Base-by-base conservation (phyloP, 768 basidiomycete genomes). In the Rhodotorula graminis region DNA sequence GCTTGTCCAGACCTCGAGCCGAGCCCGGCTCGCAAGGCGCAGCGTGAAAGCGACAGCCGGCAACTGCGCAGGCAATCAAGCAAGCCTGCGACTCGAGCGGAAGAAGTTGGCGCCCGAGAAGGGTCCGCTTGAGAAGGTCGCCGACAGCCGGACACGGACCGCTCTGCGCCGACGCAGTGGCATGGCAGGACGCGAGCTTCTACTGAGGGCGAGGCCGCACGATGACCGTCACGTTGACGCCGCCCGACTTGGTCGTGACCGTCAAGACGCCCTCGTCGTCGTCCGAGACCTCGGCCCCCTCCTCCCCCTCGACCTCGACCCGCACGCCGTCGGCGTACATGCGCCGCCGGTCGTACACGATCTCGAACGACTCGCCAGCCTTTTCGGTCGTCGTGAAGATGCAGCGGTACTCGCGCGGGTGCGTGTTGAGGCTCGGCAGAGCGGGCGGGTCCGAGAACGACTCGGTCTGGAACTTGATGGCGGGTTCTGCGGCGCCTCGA, bases 311-410 rank as follows among this genome's bases (percentile, higher is more conserved):
- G 25, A 71, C 46, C n/a, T 40, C 37, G 44, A 76, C 61, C 3
- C 65, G 27, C 53, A 55, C 70, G 42, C 73, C 76, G 15, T 65
- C 70, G 7, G n/a, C 19, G 62, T 76, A 76, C 76, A 76, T 76
- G n/a, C 63, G 27, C 60, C 63, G 68, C 37, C 37, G 44, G 64
- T 76, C 75, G 67, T 76, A 76, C 16, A 57, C 53, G 19, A 76
- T 60, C 46, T 76, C 63, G 58, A 76, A 76, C 21, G 59, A n/a
- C 40, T 65, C 60, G 33, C 60, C 67, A 3, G 37, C 6, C n/a
- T 55, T 50, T 15, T 61, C 46, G 16, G 59, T 67, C 6, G 70
- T 73, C 49, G 64, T 74, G 64, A 61, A 53, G 6, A n/a, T 55
- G 64, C 62, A 63, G 55, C 67, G 64, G 66, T 69, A 74, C 40